Percentiles rank a stretch among this genome's conserved stretches.
These are phyloP conservation scores for Stachybotrys echinatus DNA, from an alignment of 2,329 filamentous ascomycete genomes.

Conservation along the genomic window DNA sequence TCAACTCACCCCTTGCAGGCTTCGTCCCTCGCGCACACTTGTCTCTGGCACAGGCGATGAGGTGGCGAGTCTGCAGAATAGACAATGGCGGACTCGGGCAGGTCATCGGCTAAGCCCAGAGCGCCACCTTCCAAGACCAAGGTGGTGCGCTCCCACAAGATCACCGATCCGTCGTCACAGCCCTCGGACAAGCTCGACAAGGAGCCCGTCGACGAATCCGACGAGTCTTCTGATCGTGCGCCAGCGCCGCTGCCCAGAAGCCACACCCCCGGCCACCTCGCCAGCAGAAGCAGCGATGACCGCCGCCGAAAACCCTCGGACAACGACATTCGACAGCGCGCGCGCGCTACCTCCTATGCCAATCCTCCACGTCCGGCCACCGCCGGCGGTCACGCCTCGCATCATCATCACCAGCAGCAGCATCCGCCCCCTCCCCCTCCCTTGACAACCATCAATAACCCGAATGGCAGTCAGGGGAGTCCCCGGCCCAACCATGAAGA, in stretches of 20 bases:
- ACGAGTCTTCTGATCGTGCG: slow-evolving; percentile 28
- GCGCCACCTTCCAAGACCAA: slow-evolving; percentile 26
- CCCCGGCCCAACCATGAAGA: slow-evolving; percentile 13
- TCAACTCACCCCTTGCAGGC: no score
- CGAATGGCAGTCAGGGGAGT: slow-evolving; percentile 12
- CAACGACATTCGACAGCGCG: slow-evolving; percentile 47
- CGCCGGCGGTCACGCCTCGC: slow-evolving; percentile 19
- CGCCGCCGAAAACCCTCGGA: slow-evolving; percentile 46
- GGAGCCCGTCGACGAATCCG: slow-evolving; percentile 26
- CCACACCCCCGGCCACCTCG: slow-evolving; percentile 57
- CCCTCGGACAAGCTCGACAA: neutral
- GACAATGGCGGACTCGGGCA: slow-evolving; percentile 39
- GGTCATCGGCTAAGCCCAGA: slow-evolving; percentile 22
- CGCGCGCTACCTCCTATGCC: slow-evolving; percentile 41
- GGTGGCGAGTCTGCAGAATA: slow-evolving; percentile 5
- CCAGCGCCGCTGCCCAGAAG: slow-evolving; percentile 43
- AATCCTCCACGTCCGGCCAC: slow-evolving; percentile 18
- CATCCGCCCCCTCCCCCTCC: slow-evolving; percentile 18
- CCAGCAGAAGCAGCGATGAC: slow-evolving; percentile 49
- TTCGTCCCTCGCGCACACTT: neutral
- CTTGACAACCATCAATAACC: slow-evolving; percentile 11
- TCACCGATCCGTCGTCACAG: slow-evolving; percentile 22
- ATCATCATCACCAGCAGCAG: slow-evolving; percentile 21
- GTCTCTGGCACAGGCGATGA: neutral
- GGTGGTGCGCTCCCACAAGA: slow-evolving; percentile 49